Base-by-base conservation (phyloP, 768 basidiomycete genomes). In the Amanita molliuscula region DNA sequence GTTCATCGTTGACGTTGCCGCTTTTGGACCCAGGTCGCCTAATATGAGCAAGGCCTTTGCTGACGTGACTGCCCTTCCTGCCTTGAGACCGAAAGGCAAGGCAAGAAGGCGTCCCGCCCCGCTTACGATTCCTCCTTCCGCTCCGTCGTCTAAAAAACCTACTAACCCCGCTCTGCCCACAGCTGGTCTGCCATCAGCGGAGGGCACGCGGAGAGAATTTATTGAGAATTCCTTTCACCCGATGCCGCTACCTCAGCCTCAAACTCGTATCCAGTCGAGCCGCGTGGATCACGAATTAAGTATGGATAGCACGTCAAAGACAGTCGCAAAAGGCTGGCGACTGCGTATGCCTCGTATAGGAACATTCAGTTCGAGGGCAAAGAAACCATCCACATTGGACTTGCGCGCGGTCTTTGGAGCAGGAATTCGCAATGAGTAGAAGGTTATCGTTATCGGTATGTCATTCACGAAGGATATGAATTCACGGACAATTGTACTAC, bases 41-140 rank as follows among this genome's bases (percentile, higher is more conserved):
- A 47, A 46, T 49, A 42, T 28, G 49, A 45, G 33, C 51, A 49
- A 21, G 35, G 45, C 43, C 47, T 47, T 48, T 36, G 42, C 18
- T 35, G 42, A 36, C 10, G 48, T 41, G 15, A 20, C 35, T 44
- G 20, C 45, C 34, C 4, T 16, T 21, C 21, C 50, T 47, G 28
- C 49, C 18, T 20, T 33, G 31, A 56, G 56, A 29, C 46, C 43
- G 10, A 52, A 53, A 15, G 58, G 63, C 9, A 61, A 67, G 26
- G 61, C 62, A 2, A 58, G 68, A 31, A 56, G 67, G 10, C 59
- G 68, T 11, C 70, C 71, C 11, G 63, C 71, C 1, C 71, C 71
- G 20, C 62, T 72, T 25, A 58, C 62, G 18, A 42, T 50, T 4
- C 15, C 7, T 6, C 55, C 62, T 16, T 49, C 55, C 9, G 56